A percentile compares a stretch with the other conserved stretches of the same genome.
These are phyloP conservation scores for Colletotrichum destructivum DNA, from an alignment of 2,329 filamentous ascomycete genomes.

Conservation along the genomic window DNA sequence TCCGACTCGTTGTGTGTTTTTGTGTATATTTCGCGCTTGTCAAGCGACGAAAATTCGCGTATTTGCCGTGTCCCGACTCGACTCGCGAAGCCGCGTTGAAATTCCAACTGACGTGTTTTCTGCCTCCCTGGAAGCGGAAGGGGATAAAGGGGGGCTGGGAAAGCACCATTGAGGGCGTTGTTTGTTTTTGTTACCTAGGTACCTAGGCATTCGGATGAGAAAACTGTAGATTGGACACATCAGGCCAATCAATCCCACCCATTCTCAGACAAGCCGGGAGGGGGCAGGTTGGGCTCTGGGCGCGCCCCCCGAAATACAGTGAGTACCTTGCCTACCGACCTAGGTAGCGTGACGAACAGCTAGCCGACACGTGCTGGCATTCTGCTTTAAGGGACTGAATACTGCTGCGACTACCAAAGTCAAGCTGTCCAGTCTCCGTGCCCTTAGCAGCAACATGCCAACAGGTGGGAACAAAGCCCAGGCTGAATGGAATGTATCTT, in stretches of 20 bases:
- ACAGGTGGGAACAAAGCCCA: not conserved
- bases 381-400: not conserved
- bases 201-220: not conserved
- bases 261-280: not conserved
- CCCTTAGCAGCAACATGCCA: not conserved
- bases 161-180: conserved; percentile 11
- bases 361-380: not conserved
- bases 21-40: conserved; percentile 3
- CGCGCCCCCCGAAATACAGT: too few species aligned
- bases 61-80: not conserved
- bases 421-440: not conserved
- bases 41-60: not conserved
- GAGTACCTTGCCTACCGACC: too few species aligned
- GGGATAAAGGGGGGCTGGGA: conserved; percentile 11
- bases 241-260: not conserved
- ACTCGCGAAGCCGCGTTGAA: not conserved
- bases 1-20: not conserved
- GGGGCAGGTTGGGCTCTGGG: too few species aligned
- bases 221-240: not conserved
- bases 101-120: not conserved
- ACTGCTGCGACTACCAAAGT: not conserved
- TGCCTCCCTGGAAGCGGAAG: conserved; percentile 5
- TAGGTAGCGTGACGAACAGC: not conserved
- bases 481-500: not conserved
- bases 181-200: conserved; percentile 4